Evolutionary conservation across 495 filamentous ascomycete genomes (phyloP), one percentile per base, ranked within the genome.

Genomic region (Collariella sp.): DNA sequence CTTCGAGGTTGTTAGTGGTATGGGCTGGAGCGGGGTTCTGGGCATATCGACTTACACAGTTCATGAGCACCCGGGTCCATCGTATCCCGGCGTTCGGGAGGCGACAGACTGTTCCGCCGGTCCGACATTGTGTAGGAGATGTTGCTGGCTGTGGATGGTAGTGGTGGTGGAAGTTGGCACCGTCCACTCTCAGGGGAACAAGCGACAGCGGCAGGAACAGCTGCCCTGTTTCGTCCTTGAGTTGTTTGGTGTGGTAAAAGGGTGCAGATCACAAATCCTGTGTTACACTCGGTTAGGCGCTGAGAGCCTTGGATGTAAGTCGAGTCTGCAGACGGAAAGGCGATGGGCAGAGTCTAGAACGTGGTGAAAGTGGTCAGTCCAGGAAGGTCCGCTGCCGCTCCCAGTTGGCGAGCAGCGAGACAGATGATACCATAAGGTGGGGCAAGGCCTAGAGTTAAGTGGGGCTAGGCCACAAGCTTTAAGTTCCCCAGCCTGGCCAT

Each of bases 61-160:
- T 95, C 89, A 67, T 84, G 88, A 61, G 88, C 89, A 67, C 88
- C 88, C 50, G 87, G 77, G 64, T 95, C 90, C 60, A 86, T 78
- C 22, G 80, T 81, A 59, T 79, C 83, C 52, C 76, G 82, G 55
- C 74, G 75, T 50, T 73, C 72, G 40, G 88, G 87, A 58, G 84
- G 85, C 62, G 84, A 76, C 52, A 91, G 73, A 57, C 74, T 78
- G 59, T 69, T 64, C 48, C 66, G 57, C 23, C 66, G 58, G 11
- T 57, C 56, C 29, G 62, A 50, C 63, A 66, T 66, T 48, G 36
- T 56, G 22, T n/a, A n/a, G n/a, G n/a, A n/a, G n/a, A n/a, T 18
- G 12, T 6, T 59, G 36, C 13, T 15, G 29, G 31, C n/a, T 44
- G 43, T 24, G 42, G 18, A 34, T 10, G n/a, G 10, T 16, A 1